Evolutionary conservation across 2,329 filamentous ascomycete genomes (phyloP).

Genomic region (Aureobasidium melanogenum): DNA sequence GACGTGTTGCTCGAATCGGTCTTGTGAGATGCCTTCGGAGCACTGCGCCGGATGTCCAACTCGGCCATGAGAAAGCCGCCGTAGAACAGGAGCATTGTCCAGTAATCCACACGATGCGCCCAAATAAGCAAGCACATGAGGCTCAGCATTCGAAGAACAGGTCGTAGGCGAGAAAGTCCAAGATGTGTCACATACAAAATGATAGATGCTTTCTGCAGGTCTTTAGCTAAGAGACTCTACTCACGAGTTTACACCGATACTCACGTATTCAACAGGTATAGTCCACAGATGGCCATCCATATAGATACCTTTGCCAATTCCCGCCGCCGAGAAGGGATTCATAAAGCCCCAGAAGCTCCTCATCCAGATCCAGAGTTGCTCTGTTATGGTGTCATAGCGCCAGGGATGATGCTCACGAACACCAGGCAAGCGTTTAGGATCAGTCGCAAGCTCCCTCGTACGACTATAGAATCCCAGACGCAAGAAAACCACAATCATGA

Average conservation of each 20-base stretch:
- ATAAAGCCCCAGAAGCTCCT: slow-evolving; percentile 28
- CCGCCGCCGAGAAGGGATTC: not conserved
- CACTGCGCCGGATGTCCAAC: slow-evolving; percentile 31
- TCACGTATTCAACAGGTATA: slow-evolving; percentile 27
- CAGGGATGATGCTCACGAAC: slow-evolving; percentile 12
- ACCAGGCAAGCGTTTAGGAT: slow-evolving; percentile 10
- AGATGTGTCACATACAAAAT: slow-evolving; percentile 47
- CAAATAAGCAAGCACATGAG: slow-evolving; percentile 37
- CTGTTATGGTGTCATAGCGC: slow-evolving; percentile 2
- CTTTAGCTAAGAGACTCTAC: not conserved
- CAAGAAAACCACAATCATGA: slow-evolving; percentile 12
- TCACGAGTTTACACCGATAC: not conserved
- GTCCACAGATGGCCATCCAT: slow-evolving; percentile 51
- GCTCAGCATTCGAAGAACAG: slow-evolving; percentile 30
- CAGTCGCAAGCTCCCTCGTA: slow-evolving; percentile 12
- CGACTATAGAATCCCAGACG: slow-evolving; percentile 10
- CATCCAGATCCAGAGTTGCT: slow-evolving; percentile 21
- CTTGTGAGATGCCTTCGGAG: slow-evolving; percentile 41
- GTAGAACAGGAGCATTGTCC: slow-evolving; percentile 49
- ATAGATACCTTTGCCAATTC: not conserved
- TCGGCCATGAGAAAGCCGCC: slow-evolving; percentile 48
- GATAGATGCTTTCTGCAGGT: slow-evolving; percentile 35
- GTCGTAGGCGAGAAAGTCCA: slow-evolving; percentile 22
- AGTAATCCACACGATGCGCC: slow-evolving; percentile 39
- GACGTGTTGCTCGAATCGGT: slow-evolving; percentile 21